Conservation (phyloP, 805 yeast genomes). For the Myxozyma mucilagina region DNA sequence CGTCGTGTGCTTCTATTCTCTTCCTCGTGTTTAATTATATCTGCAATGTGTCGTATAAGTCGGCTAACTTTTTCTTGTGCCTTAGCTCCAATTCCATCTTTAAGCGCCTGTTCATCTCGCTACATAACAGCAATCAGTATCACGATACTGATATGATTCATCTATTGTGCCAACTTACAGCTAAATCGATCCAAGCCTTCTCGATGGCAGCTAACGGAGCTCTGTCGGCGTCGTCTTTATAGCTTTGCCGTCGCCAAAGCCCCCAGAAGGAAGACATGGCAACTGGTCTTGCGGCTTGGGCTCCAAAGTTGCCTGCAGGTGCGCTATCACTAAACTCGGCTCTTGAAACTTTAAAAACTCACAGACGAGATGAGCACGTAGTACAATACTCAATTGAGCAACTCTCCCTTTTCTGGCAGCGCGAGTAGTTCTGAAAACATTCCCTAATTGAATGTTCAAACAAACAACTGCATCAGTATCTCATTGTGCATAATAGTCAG, state of each 20-base stretch:
- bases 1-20: conserved; percentile 12
- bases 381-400: no score
- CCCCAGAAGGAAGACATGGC: conserved; percentile 20
- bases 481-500: no score
- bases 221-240: conserved; percentile 2
- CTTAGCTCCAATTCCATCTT: conserved; percentile 1
- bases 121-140: background rate
- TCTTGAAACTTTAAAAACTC: no score
- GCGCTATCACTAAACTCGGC: no score
- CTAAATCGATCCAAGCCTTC: conserved; percentile 20
- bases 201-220: conserved; percentile 12
- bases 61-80: conserved; percentile 15
- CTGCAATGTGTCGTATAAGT: conserved; percentile 12
- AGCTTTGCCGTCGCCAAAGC: conserved; percentile 11
- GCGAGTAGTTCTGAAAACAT: no score
- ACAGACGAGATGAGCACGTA: no score
- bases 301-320: no score
- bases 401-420: no score
- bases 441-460: no score
- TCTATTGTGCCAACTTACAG: background rate
- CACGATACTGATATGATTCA: background rate
- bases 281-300: no score
- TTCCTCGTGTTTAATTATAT: conserved; percentile 20
- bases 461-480: no score
- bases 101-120: conserved; percentile 18